These are phyloP conservation scores for Lepidium didymum DNA, from an alignment of 345 rosid genomes.

Conservation along the genomic window DNA sequence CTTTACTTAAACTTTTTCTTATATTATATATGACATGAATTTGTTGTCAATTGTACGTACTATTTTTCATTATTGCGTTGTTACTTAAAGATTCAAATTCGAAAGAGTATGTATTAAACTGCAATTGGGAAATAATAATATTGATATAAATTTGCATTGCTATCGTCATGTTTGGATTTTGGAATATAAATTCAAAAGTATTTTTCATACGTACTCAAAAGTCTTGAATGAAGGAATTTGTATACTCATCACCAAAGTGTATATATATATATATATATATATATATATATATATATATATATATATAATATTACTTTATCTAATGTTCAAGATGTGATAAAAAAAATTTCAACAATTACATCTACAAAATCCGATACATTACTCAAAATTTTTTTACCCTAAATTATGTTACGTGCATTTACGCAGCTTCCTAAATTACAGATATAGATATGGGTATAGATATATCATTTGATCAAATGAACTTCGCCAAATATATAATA, in stretches of 20 bases:
- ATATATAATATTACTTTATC: neutral
- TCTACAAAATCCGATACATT: too few relatives aligned
- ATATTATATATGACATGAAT: neutral
- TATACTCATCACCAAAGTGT: neutral
- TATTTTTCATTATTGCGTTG: neutral
- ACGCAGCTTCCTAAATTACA: too few relatives aligned
- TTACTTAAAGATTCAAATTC: too few relatives aligned
- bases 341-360: too few relatives aligned
- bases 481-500: too few relatives aligned
- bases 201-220: neutral
- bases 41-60: neutral
- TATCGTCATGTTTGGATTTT: neutral
- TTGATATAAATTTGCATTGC: neutral
- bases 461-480: too few relatives aligned
- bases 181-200: neutral
- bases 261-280: neutral
- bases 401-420: too few relatives aligned
- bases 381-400: too few relatives aligned
- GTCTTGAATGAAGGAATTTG: neutral
- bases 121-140: neutral
- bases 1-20: neutral
- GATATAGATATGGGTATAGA: too few relatives aligned
- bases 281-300: too few relatives aligned
- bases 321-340: slow-evolving; percentile 12
- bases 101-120: neutral